These are phyloP conservation scores for Hemerocallis citrina DNA, from an alignment of 106 monocot species.

Conservation along the genomic window DNA sequence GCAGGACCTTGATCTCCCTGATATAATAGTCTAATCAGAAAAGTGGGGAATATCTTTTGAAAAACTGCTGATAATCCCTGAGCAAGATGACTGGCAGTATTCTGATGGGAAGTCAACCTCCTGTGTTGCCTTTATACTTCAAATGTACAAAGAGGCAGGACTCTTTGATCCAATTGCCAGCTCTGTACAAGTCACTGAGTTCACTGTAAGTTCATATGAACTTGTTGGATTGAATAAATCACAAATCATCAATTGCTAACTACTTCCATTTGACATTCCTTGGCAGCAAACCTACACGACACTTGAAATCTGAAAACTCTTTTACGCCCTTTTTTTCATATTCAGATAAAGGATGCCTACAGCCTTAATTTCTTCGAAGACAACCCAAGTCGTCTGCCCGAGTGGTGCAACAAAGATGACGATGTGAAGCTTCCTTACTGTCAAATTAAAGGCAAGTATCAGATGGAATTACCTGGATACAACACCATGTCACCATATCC, in stretches of 20 bases:
- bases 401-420: constrained; percentile 90
- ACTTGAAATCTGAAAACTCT: too few species aligned
- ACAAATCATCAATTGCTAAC: background rate
- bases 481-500: constrained; percentile 68
- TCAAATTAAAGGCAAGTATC: constrained; percentile 73
- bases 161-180: constrained; percentile 57
- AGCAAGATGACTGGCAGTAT: constrained; percentile 86
- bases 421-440: constrained; percentile 72
- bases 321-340: too few species aligned
- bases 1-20: constrained; percentile 75
- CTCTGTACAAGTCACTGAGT: constrained; percentile 86
- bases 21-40: constrained; percentile 79
- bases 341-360: constrained; percentile 94
- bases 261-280: too few species aligned
- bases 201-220: constrained; percentile 59
- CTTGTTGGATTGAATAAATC: background rate
- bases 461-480: constrained; percentile 87
- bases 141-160: constrained; percentile 92
- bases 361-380: constrained; percentile 80
- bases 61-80: constrained; percentile 73
- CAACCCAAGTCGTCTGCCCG: constrained; percentile 53
- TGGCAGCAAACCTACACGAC: too few species aligned
- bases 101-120: constrained; percentile 81
- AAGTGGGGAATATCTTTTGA: constrained; percentile 66
- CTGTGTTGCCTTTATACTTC: constrained; percentile 80